Base-by-base conservation (phyloP, 2,329 filamentous ascomycete species). In the Aureobasidium sp. region DNA sequence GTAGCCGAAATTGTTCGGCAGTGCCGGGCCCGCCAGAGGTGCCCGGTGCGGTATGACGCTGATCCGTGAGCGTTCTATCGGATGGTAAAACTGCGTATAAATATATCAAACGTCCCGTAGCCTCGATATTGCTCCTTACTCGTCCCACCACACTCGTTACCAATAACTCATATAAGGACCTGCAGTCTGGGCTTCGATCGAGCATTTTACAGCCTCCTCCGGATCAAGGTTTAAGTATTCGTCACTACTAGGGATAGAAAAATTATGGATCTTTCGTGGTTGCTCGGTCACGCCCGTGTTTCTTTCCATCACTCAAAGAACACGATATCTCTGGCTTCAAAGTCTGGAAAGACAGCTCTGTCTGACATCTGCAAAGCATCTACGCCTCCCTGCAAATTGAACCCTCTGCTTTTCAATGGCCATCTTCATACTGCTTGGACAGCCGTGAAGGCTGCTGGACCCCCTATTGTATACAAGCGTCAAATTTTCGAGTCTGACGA, bases 401-500 rank as follows among this genome's bases (percentile, higher is more conserved):
- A 97, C 74, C 94, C 94, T 0, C 78, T 97, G 29, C 84, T 99
- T 25, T 96, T 96, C 83, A 97, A 97, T 69, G 93, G 94, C 44
- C 90, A 97, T 72, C 72, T 96, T 16, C 93, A 97, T 76, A 97
- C 93, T 0, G 85, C 87, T 72, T 97, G 88, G 85, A 96, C 93
- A 2, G 84, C 85, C 3, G 77, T 90, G 25, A 89, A 89, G 67
- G 76, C 75, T 62, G 81, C 85, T 36, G 85, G 86, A 57, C 88
- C 93, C 2, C 82, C 84, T 2, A 82, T 99, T 37, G 86, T 89
- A 79, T 99, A 99, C 80, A 91, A 91, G 69, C 81, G 90, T 16
- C 83, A 82, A 66, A 78, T 92, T 53, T 91, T 94, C 70, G 78
- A 87, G 54, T 83, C 88, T 21, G 83, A 89, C 52, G 83, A 87